Evolutionary conservation across 768 basidiomycete genomes (phyloP).

Genomic region (Trametes gibbosa): DNA sequence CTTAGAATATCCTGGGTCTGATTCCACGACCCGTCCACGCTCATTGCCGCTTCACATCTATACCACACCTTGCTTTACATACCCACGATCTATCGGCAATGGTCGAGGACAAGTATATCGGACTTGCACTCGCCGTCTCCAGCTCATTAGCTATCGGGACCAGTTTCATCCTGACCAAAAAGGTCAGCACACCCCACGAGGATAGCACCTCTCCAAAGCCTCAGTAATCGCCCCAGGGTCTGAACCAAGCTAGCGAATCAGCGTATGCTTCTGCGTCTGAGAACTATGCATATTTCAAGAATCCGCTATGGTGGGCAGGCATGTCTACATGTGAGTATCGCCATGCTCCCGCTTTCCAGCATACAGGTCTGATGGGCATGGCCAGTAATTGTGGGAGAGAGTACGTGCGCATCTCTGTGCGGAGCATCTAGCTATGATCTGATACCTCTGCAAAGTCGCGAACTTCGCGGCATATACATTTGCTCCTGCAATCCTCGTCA

Average conservation of each 20-base stretch:
- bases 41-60: slow-evolving; percentile 6
- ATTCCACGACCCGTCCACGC: slow-evolving; percentile 4
- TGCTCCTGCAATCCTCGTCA: slow-evolving; percentile 97
- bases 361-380: not conserved
- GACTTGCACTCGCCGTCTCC: slow-evolving; percentile 82
- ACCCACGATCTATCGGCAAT: slow-evolving; percentile 33
- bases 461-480: slow-evolving; percentile 98
- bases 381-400: slow-evolving; percentile 89
- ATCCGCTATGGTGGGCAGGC: slow-evolving; percentile 97
- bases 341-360: not conserved
- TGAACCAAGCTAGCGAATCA: slow-evolving; percentile 78
- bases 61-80: not conserved
- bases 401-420: slow-evolving; percentile 39
- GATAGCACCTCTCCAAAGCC: no score
- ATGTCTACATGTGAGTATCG: slow-evolving; percentile 78
- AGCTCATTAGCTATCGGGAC: slow-evolving; percentile 88
- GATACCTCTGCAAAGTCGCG: slow-evolving; percentile 46
- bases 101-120: slow-evolving; percentile 95
- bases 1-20: not conserved
- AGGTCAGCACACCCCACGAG: slow-evolving; percentile 63
- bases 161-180: slow-evolving; percentile 99
- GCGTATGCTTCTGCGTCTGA: slow-evolving; percentile 66
- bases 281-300: slow-evolving; percentile 80
- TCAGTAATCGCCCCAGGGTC: slow-evolving; percentile 53
- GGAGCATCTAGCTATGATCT: not conserved